These are phyloP conservation scores for Pestalotiopsis sp. DNA, from an alignment of 2,329 filamentous ascomycete species.

Conservation along the genomic window DNA sequence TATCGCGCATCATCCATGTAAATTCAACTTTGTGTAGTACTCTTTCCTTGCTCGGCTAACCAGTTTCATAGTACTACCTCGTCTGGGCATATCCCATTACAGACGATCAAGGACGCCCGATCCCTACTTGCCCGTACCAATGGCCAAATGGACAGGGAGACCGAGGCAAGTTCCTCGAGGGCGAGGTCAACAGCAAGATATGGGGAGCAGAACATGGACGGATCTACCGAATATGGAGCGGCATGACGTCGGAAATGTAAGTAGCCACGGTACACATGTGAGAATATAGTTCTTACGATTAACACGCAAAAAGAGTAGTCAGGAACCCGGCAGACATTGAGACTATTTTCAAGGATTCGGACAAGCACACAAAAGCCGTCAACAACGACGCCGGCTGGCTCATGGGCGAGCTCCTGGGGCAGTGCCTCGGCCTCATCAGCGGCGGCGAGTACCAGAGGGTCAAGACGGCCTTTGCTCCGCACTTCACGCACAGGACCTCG, in stretches of 20 bases:
- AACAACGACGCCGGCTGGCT: constrained; percentile 43
- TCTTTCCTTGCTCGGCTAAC: not conserved
- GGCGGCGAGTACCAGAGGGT: constrained; percentile 30
- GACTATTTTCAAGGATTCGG: constrained; percentile 43
- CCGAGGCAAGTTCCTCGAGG: constrained; percentile 41
- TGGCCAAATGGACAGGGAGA: constrained; percentile 43
- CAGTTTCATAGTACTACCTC: not conserved
- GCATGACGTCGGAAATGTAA: constrained; percentile 41
- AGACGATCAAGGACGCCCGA: not conserved
- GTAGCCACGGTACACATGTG: constrained; percentile 11
- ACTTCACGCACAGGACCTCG: constrained; percentile 16
- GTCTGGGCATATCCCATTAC: not conserved
- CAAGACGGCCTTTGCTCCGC: constrained; percentile 20
- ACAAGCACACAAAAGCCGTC: constrained; percentile 42
- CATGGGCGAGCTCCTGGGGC: constrained; percentile 41
- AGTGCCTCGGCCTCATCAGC: constrained; percentile 45
- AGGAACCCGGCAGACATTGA: constrained; percentile 36
- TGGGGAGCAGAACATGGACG: constrained; percentile 37
- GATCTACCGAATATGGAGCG: constrained; percentile 41
- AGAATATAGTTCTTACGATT: not conserved
- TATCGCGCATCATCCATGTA: no score
- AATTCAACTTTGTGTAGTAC: not conserved
- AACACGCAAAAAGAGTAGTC: constrained; percentile 33
- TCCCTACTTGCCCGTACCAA: constrained; percentile 27
- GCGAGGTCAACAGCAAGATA: constrained; percentile 29